Evolutionary conservation across 2,329 filamentous ascomycete genomes (phyloP).

Genomic region (Penicillium sp.): DNA sequence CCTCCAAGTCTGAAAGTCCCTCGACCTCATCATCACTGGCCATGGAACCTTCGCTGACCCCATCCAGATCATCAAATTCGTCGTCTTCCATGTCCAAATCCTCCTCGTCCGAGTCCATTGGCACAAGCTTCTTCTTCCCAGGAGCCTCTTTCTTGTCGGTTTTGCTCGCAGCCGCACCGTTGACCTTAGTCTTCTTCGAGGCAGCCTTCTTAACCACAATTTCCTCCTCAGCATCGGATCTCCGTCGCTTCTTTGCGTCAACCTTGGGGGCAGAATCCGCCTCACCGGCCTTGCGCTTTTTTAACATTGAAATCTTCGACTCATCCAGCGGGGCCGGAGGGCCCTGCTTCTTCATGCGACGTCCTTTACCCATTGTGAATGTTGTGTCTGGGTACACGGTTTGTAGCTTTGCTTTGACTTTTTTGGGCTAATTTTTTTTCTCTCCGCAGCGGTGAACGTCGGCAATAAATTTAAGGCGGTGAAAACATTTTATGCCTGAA

Average conservation of each 20-base stretch:
- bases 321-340: conserved; percentile 77
- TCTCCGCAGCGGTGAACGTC: conserved; percentile 22
- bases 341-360: conserved; percentile 95
- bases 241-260: conserved; percentile 62
- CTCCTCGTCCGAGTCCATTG: conserved; percentile 32
- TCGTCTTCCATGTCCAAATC: conserved; percentile 41
- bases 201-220: conserved; percentile 36
- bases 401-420: conserved; percentile 20
- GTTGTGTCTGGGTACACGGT: conserved; percentile 16
- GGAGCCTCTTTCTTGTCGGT: conserved; percentile 26
- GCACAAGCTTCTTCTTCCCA: conserved; percentile 20
- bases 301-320: conserved; percentile 51
- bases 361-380: conserved; percentile 73
- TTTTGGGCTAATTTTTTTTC: conserved; percentile 30
- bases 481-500: conserved; percentile 11
- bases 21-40: conserved; percentile 47
- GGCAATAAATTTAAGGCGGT: conserved; percentile 28
- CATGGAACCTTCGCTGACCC: conserved; percentile 42
- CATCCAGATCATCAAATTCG: conserved; percentile 45
- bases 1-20: conserved; percentile 52
- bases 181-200: conserved; percentile 39
- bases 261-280: conserved; percentile 49
- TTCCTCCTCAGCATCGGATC: conserved; percentile 42
- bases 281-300: conserved; percentile 78
- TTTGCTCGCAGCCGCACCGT: conserved; percentile 26